phyloP scores from a whole-genome alignment of 768 basidiomycete genomes.

The Rhizopogon sp. region DNA sequence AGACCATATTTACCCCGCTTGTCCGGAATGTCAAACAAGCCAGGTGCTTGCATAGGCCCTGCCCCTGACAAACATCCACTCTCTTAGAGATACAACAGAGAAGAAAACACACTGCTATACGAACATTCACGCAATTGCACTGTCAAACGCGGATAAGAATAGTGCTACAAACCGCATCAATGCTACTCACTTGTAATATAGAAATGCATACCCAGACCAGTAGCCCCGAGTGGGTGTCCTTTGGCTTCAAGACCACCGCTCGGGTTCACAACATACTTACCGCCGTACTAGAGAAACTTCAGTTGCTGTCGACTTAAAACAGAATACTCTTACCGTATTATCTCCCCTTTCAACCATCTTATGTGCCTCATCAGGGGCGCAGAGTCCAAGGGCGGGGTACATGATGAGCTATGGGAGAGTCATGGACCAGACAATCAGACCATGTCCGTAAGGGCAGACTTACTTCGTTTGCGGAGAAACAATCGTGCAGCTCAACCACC shows the following conservation, averaged over 20 bases:
- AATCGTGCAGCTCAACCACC: slow-evolving; percentile 85
- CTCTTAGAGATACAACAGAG: background rate
- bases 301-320: background rate
- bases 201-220: slow-evolving; percentile 83
- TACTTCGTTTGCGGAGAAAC: slow-evolving; percentile 81
- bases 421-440: background rate
- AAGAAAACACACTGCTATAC: slow-evolving; percentile 7
- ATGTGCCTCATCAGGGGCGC: slow-evolving; percentile 59
- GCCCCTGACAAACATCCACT: slow-evolving; percentile 46
- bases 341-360: slow-evolving; percentile 71
- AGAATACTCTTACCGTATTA: slow-evolving; percentile 54
- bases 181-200: slow-evolving; percentile 65
- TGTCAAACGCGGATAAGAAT: slow-evolving; percentile 17
- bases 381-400: slow-evolving; percentile 78
- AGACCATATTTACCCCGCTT: slow-evolving; percentile 74
- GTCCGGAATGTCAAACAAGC: slow-evolving; percentile 57
- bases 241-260: slow-evolving; percentile 87
- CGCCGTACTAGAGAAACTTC: slow-evolving; percentile 54
- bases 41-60: slow-evolving; percentile 78
- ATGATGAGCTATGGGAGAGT: slow-evolving; percentile 55
- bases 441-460: slow-evolving; percentile 1
- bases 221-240: slow-evolving; percentile 81
- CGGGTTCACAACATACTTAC: slow-evolving; percentile 81
- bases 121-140: slow-evolving; percentile 74
- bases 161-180: background rate